Conservation (phyloP, 2,329 filamentous ascomycete species). For the Exophiala lecanii-corni region DNA sequence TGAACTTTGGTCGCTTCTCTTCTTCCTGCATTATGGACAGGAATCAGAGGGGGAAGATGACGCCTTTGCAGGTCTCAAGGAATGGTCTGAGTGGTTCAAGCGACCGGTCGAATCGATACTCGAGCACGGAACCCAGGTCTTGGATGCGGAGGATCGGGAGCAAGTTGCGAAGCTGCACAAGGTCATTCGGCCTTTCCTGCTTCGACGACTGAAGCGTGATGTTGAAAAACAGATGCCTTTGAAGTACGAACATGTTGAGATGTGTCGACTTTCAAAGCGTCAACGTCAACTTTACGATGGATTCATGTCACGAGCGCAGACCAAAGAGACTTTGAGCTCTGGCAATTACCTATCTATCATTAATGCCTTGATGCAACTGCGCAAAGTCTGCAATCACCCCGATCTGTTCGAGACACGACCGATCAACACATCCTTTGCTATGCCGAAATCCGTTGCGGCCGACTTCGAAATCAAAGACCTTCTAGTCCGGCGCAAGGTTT, state of each 20-base stretch:
- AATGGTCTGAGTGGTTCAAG: slow-evolving; percentile 95
- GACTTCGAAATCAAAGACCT: slow-evolving; percentile 70
- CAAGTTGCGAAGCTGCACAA: slow-evolving; percentile 93
- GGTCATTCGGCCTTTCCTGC: slow-evolving; percentile 83
- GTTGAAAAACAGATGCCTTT: slow-evolving; percentile 99
- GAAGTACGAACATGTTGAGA: slow-evolving; percentile 96
- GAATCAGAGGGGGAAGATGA: slow-evolving; percentile 69
- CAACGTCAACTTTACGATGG: slow-evolving; percentile 95
- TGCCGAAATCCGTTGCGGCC: slow-evolving; percentile 71
- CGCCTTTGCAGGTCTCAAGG: slow-evolving; percentile 88
- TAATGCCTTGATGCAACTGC: slow-evolving; percentile 94
- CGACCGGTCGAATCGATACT: slow-evolving; percentile 94
- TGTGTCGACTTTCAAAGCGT: slow-evolving; percentile 89
- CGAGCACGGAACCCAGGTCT: slow-evolving; percentile 86
- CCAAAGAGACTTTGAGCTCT: slow-evolving; percentile 78
- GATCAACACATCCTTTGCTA: slow-evolving; percentile 94
- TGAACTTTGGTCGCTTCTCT: slow-evolving; percentile 92
- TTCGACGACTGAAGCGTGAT: slow-evolving; percentile 87
- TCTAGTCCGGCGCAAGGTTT: slow-evolving; percentile 61
- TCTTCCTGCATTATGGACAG: slow-evolving; percentile 90
- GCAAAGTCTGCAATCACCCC: slow-evolving; percentile 97
- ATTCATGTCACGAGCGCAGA: slow-evolving; percentile 86
- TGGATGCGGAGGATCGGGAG: slow-evolving; percentile 88
- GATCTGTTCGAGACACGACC: slow-evolving; percentile 94
- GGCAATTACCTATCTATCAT: slow-evolving; percentile 98